Percentiles rank a stretch among this genome's conserved stretches.
Conservation (phyloP, 2,329 filamentous ascomycete genomes). For the Monosporascus sp. region DNA sequence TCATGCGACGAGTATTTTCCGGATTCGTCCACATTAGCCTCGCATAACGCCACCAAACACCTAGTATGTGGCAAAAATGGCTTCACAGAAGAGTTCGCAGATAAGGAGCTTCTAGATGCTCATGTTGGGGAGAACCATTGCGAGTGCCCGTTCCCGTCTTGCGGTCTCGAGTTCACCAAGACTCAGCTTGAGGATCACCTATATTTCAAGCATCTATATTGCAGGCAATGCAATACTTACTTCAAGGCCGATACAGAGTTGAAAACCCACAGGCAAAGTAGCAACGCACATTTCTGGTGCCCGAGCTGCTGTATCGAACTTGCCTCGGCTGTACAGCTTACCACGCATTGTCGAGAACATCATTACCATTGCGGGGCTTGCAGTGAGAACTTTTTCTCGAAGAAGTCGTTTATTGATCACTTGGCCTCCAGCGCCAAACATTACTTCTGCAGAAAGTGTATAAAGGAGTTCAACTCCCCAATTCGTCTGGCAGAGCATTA, state of each 20-base stretch:
- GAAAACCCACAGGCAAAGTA: background rate
- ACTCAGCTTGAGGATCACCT: constrained; percentile 2
- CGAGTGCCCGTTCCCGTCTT: background rate
- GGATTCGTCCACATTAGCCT: background rate
- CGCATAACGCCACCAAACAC: background rate
- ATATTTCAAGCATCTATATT: background rate
- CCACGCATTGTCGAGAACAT: background rate
- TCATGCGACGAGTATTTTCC: background rate
- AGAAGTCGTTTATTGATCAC: too few species aligned
- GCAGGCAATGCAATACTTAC: background rate
- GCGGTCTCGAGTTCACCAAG: background rate
- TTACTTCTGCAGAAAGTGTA: constrained; percentile 3
- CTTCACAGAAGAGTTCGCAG: background rate
- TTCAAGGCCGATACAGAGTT: background rate
- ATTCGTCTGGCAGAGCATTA: background rate
- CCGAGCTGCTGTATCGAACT: constrained; percentile 8
- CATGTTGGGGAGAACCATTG: background rate
- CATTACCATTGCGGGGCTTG: background rate
- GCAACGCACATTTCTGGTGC: constrained; percentile 6
- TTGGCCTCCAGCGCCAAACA: constrained; percentile 1
- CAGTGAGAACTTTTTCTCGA: background rate
- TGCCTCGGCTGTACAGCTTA: background rate
- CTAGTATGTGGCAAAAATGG: background rate
- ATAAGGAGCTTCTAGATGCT: background rate
- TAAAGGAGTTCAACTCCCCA: background rate